Conservation (phyloP, 345 rosid species). For the Moricandia arvensis region DNA sequence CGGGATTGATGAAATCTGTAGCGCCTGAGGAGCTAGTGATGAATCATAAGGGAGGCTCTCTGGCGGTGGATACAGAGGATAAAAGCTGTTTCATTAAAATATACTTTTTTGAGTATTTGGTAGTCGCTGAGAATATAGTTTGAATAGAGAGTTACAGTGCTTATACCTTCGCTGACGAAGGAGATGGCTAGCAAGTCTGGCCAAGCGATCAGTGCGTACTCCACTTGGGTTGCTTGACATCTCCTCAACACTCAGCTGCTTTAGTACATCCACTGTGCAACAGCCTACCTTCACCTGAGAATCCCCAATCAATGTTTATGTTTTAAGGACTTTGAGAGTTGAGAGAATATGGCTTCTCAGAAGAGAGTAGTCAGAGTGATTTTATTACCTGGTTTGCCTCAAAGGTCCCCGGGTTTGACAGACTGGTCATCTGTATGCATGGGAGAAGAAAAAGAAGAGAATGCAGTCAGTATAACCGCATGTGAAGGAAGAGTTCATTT, state of each 20-base stretch:
- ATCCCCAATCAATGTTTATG: background rate
- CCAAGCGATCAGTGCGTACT: slow-evolving; percentile 65
- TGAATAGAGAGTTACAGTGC: background rate
- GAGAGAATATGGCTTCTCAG: background rate
- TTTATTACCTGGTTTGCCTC: slow-evolving; percentile 71
- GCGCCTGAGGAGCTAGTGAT: slow-evolving; percentile 69
- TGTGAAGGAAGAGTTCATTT: background rate
- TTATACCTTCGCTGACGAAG: slow-evolving; percentile 64
- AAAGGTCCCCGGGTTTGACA: slow-evolving; percentile 78
- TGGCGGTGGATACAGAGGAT: slow-evolving; percentile 84
- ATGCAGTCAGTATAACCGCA: background rate
- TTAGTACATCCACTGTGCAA: slow-evolving; percentile 83
- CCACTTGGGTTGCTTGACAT: slow-evolving; percentile 67
- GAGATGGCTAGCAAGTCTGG: slow-evolving; percentile 79
- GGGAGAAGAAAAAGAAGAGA: background rate
- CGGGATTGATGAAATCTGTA: slow-evolving; percentile 54
- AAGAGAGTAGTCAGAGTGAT: background rate
- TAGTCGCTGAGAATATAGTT: background rate
- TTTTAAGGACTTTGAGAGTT: background rate
- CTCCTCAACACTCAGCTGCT: slow-evolving; percentile 90
- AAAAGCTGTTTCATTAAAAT: slow-evolving; percentile 54
- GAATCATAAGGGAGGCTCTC: slow-evolving; percentile 77
- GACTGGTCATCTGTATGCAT: slow-evolving; percentile 55
- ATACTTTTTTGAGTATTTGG: slow-evolving; percentile 2
- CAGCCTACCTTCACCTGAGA: slow-evolving; percentile 86